Percentiles rank a stretch among this genome's conserved stretches.
phyloP scores from a whole-genome alignment of 345 rosid species.

The Gossypium thurberi region DNA sequence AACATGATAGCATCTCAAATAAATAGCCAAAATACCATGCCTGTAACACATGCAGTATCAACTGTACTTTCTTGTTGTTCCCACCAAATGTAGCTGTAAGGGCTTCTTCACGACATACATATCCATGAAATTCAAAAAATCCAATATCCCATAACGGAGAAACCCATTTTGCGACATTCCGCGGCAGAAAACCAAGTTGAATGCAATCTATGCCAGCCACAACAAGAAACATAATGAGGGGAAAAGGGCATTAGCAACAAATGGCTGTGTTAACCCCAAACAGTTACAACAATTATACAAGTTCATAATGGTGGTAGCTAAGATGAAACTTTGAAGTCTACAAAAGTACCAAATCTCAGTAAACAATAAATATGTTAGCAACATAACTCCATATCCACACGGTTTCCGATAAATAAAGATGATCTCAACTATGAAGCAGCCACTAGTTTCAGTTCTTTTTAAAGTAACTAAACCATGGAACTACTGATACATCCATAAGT shows the following conservation, averaged over 20 bases:
- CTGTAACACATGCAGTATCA: conserved; percentile 58
- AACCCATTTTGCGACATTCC: conserved; percentile 75
- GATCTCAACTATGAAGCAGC: not conserved
- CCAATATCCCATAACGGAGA: conserved; percentile 88
- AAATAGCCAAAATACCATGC: conserved; percentile 38
- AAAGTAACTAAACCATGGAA: not conserved
- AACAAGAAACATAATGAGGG: conserved; percentile 9
- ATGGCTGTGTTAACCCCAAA: not conserved
- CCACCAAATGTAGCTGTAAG: conserved; percentile 69
- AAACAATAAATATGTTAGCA: not conserved
- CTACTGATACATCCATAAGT: not conserved
- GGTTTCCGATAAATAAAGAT: not conserved
- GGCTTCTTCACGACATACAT: conserved; percentile 60
- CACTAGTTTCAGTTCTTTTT: not conserved
- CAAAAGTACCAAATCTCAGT: not conserved
- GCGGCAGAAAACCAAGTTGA: conserved; percentile 83
- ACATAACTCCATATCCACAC: not conserved
- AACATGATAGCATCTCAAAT: conserved; percentile 12
- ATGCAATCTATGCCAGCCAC: conserved; percentile 41
- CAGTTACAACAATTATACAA: not conserved
- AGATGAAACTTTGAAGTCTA: not conserved
- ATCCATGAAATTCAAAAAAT: conserved; percentile 66
- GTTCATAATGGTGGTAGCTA: not conserved
- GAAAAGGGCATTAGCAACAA: not conserved
- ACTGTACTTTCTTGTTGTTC: conserved; percentile 59